Base-by-base conservation (phyloP, 129 eudicot species). In the Silybum marianum region DNA sequence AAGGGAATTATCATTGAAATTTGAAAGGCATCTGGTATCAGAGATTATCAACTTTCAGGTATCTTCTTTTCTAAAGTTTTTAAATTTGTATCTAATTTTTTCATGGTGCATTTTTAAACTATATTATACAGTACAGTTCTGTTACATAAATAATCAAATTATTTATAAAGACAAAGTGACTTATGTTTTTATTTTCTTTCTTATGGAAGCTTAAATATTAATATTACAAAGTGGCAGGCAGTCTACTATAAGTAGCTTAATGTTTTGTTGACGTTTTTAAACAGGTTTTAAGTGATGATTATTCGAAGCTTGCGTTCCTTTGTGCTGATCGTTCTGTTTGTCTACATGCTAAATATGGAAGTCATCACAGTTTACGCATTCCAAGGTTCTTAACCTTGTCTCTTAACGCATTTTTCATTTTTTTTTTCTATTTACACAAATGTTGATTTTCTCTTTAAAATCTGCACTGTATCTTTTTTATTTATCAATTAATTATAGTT, bases 301-400 rank as follows among this genome's bases (percentile, higher is more conserved):
- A 95, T 79, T 88, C 97, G 44, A 95, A 95, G 94, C 90, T 95
- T 46, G 98, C 97, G 19, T 95, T 95, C 75, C 91, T 95, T 28
- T 92, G 99, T 82, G 91, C 99, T 76, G 99, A 95, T 84, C 97
- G 99, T 40, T 95, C 99, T 74, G 91, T 95, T 36, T 72, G 85
- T 76, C 87, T 95, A 76, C 99, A 95, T 95, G 99, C 99, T 26
- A 95, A 95, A 81, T 92, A 92, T 80, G 99, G 99, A 85, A 92
- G 94, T 78, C 97, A 95, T 81, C 88, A 95, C 88, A 95, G 94
- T 81, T 62, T 95, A 76, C 89, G 97, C 65, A 95, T 92, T 73
- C 99, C 99, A 69, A 93, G 99, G 99, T 92, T 34, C 71, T 30
- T 77, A 77, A 77, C 30, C 18, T 72, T 72, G 40, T 21, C 69